Evolutionary conservation across 805 yeast genomes (phyloP), one percentile per base, ranked within the genome.

Genomic region (Cyberlindnera nakhonratchasimensis): DNA sequence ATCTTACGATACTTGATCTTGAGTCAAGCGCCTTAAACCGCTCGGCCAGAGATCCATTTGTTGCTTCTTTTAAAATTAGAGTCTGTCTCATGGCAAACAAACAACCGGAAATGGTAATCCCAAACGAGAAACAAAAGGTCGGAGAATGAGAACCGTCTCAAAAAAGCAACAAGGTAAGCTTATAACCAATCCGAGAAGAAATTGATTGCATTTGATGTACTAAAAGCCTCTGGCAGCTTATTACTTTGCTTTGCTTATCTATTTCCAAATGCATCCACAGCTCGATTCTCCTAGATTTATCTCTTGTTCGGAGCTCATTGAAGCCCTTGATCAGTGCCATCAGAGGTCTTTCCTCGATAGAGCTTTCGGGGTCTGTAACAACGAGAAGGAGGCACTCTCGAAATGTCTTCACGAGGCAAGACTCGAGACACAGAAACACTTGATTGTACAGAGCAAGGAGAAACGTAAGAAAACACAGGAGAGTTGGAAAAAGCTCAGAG

Each of bases 271-370:
- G 80, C 79, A 75, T 64, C 80, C 80, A 51, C 79, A 73, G 53
- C 54, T 75, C 42, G 74, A 73, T 46, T 70, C 73, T 11, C 67
- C 74, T 40, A 66, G 77, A 57, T 70, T 73, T 51, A 62, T 61
- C 42, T 65, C 84, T 16, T 91, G 99, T 63, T 79, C 76, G 39
- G 86, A 82, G 47, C 73, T 88, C 30, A 88, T 93, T 61, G 81
- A 82, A 47, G 96, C 95, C 0, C 74, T 91, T 6, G 96, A 91
- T 55, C 82, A 86, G 59, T 91, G 99, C 61, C 96, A 90, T 56
- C 73, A 78, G 45, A 72, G 72, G 41, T 83, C 80, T 42, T 83
- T 80, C 51, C 53, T 84, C 46, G 73, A 77, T 51, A 78, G 85
- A 59, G 80, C 86, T 7, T 68, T 87, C 52, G 98, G 98, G 21